Conservation (phyloP, 177 flowering plant genomes). For the Vitis hybrid region DNA sequence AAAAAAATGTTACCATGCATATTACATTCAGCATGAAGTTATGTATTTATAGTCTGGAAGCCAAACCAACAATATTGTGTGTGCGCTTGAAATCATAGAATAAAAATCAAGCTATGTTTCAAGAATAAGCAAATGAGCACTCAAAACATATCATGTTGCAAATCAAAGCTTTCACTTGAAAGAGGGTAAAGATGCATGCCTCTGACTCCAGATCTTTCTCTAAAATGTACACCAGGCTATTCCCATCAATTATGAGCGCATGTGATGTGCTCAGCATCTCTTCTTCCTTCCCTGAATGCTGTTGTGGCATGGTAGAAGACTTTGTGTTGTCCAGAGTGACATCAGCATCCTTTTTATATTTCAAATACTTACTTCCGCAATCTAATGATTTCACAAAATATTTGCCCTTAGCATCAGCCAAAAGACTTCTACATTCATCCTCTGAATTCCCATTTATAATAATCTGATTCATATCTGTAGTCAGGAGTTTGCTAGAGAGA, state of each 20-base stretch:
- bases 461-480: constrained; percentile 74
- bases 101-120: not conserved
- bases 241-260: constrained; percentile 89
- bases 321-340: constrained; percentile 33
- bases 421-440: constrained; percentile 68
- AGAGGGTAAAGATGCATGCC: constrained; percentile 40
- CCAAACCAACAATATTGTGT: not conserved
- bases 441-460: constrained; percentile 82
- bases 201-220: constrained; percentile 86
- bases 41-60: too few species aligned
- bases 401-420: constrained; percentile 65
- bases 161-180: not conserved
- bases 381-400: constrained; percentile 49
- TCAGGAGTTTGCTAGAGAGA: constrained; percentile 83
- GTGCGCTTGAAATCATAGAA: not conserved
- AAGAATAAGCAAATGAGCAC: not conserved
- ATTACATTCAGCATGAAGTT: too few species aligned
- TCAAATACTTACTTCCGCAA: constrained; percentile 23
- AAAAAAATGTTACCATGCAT: not conserved
- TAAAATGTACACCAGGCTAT: constrained; percentile 85
- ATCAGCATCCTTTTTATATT: constrained; percentile 34
- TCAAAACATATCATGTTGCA: constrained; percentile 4
- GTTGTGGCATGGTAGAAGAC: constrained; percentile 20
- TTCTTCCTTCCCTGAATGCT: constrained; percentile 32
- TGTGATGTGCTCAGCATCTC: constrained; percentile 28